Evolutionary conservation across 257 asterid genomes (phyloP).

Genomic region (Petunia secreta): DNA sequence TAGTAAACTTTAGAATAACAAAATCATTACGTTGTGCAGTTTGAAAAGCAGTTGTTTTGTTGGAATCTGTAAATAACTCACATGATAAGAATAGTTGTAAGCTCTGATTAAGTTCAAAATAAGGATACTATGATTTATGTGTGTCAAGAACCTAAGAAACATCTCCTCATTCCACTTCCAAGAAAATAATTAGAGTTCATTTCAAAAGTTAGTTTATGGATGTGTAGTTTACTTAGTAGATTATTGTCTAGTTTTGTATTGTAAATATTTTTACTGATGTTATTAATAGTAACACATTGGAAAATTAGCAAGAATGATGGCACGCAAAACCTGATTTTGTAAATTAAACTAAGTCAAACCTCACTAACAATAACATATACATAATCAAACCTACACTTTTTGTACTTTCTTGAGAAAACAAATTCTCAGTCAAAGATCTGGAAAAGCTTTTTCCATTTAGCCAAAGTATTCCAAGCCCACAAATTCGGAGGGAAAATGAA

Average conservation of each 20-base stretch:
- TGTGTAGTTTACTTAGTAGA: too few relatives aligned
- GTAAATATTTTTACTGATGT: background rate
- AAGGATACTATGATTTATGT: too few relatives aligned
- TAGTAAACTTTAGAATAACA: too few relatives aligned
- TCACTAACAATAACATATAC: background rate
- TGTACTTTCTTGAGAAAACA: background rate
- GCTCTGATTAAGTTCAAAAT: too few relatives aligned
- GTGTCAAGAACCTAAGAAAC: too few relatives aligned
- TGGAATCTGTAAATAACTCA: too few relatives aligned
- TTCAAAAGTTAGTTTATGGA: background rate
- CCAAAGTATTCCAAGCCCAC: background rate
- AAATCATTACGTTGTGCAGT: too few relatives aligned
- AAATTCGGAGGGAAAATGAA: background rate
- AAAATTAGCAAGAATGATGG: background rate
- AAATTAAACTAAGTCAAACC: background rate
- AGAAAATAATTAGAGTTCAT: too few relatives aligned
- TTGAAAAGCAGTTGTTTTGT: too few relatives aligned
- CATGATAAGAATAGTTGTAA: too few relatives aligned
- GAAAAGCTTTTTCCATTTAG: background rate
- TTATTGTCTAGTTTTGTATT: background rate
- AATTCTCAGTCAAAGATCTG: conserved; percentile 11
- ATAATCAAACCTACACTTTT: background rate
- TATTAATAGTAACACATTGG: background rate
- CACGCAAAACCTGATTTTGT: too few relatives aligned
- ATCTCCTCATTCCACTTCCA: too few relatives aligned